phyloP scores from a whole-genome alignment of 2,329 filamentous ascomycete genomes.

The Macrophomina pseudophaseolina region DNA sequence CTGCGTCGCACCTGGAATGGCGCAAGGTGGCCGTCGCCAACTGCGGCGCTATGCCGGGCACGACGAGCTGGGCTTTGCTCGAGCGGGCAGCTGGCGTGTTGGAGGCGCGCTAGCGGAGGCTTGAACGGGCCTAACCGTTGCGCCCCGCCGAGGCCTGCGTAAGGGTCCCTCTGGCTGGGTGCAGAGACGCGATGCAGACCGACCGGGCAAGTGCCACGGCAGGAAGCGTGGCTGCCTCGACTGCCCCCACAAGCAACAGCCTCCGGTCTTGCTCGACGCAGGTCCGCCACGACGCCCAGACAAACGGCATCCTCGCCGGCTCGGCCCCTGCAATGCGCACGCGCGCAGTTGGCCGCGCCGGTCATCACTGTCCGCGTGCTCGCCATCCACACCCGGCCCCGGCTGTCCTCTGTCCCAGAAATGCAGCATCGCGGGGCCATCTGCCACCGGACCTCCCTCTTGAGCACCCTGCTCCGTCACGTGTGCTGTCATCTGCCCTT shows the following conservation, averaged over 20 bases:
- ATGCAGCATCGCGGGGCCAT: neutral
- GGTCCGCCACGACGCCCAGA: too few relatives aligned
- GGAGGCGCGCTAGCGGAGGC: neutral
- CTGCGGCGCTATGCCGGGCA: neutral
- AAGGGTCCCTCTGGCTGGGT: neutral
- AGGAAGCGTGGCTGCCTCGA: too few relatives aligned
- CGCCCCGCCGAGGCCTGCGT: neutral
- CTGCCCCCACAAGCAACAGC: too few relatives aligned
- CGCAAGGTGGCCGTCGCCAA: neutral
- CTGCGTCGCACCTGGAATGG: neutral
- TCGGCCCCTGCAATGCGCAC: neutral
- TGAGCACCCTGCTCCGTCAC: neutral
- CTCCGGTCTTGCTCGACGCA: too few relatives aligned
- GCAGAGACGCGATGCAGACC: too few relatives aligned
- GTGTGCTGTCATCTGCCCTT: neutral
- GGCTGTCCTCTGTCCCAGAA: neutral
- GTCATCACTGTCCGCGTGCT: slow-evolving; percentile 10
- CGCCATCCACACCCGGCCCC: neutral
- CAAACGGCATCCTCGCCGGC: too few relatives aligned
- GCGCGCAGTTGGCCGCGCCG: neutral
- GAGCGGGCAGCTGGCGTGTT: neutral
- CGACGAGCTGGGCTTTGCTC: neutral
- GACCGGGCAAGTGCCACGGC: too few relatives aligned
- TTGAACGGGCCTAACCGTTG: slow-evolving; percentile 1
- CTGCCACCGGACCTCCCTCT: neutral